Evolutionary conservation across 192 early-diverging fungal species (phyloP).

Genomic region (Paraglomus brasilianum): DNA sequence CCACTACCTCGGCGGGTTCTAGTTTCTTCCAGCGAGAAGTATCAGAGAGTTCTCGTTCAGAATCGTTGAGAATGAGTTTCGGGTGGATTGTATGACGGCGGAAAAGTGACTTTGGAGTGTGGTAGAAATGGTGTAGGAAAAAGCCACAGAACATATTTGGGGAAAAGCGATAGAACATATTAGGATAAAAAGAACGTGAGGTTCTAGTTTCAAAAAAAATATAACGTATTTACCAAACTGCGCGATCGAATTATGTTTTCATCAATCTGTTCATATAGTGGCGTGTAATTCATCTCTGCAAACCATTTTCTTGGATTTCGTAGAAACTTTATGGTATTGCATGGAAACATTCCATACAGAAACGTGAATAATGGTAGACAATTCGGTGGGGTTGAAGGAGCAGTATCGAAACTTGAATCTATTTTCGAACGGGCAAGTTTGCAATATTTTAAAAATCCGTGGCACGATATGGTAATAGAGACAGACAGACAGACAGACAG

Average conservation of each 20-base stretch:
- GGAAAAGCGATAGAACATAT: no score
- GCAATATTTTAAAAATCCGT: no score
- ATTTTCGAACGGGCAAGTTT: no score
- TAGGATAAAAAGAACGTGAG: background rate
- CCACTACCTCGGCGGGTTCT: slow-evolving; percentile 59
- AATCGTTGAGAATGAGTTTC: slow-evolving; percentile 43
- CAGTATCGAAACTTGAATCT: slow-evolving; percentile 28
- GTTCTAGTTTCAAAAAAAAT: background rate
- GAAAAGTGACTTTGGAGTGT: slow-evolving; percentile 42
- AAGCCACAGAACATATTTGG: no score
- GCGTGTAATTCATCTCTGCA: slow-evolving; percentile 20
- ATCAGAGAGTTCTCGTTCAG: slow-evolving; percentile 44
- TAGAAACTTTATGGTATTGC: slow-evolving; percentile 52
- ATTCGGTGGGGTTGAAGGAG: slow-evolving; percentile 25
- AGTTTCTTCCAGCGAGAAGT: slow-evolving; percentile 55
- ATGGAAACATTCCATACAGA: slow-evolving; percentile 58
- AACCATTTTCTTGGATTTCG: slow-evolving; percentile 22
- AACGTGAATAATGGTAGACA: slow-evolving; percentile 46
- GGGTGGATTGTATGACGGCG: slow-evolving; percentile 57
- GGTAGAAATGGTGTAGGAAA: no score
- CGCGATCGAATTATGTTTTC: slow-evolving; percentile 41
- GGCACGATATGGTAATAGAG: no score
- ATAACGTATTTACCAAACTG: slow-evolving; percentile 33
- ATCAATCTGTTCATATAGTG: slow-evolving; percentile 42
- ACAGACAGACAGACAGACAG: no score